These are phyloP conservation scores for Botrytis porri DNA, from an alignment of 2,329 filamentous ascomycete genomes.

Conservation along the genomic window DNA sequence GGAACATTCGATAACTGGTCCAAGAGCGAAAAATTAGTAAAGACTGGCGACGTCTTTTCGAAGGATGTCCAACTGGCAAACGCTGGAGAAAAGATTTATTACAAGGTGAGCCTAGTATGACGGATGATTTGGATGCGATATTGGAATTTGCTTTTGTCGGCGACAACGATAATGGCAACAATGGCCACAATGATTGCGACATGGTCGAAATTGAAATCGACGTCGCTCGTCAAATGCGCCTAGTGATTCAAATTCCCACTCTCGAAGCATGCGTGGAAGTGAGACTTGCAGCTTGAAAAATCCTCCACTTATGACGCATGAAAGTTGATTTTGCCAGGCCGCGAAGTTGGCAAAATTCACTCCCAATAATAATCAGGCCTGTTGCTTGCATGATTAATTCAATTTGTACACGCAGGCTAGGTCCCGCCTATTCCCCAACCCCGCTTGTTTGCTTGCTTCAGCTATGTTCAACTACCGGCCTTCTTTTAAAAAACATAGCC, in stretches of 20 bases:
- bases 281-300: conserved; percentile 10
- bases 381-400: conserved; percentile 1
- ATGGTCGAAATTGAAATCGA: background rate
- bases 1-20: conserved; percentile 95
- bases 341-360: conserved; percentile 13
- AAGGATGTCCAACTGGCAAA: conserved; percentile 75
- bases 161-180: background rate
- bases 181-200: background rate
- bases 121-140: background rate
- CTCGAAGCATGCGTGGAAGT: conserved; percentile 13
- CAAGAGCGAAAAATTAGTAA: conserved; percentile 80
- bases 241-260: conserved; percentile 15
- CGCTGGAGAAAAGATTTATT: conserved; percentile 71
- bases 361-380: conserved; percentile 11
- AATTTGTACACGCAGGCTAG: conserved; percentile 7
- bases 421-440: conserved; percentile 16
- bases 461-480: conserved; percentile 12
- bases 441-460: conserved; percentile 20
- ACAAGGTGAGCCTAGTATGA: conserved; percentile 71
- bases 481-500: conserved; percentile 12
- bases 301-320: conserved; percentile 20
- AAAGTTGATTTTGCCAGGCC: background rate
- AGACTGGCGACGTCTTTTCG: conserved; percentile 68
- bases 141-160: background rate
- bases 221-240: background rate